Conservation (phyloP, 2,329 filamentous ascomycete species). For the Fusarium nodosum region DNA sequence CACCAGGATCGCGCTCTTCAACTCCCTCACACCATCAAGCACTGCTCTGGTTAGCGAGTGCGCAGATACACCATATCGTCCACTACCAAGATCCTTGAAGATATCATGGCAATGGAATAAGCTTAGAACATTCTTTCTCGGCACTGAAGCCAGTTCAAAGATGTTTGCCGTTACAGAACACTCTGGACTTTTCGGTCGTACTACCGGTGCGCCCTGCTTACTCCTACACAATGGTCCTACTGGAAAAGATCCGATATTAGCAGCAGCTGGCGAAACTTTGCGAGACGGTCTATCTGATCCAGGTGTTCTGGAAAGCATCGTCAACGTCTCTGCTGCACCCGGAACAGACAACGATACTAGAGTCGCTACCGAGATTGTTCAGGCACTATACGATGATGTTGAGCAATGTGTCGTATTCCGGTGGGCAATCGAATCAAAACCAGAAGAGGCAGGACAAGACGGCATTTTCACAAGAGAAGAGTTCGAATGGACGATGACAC, state of each 20-base stretch:
- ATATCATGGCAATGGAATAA: conserved; percentile 44
- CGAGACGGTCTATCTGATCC: conserved; percentile 28
- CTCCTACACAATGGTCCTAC: conserved; percentile 38
- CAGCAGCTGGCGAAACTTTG: conserved; percentile 35
- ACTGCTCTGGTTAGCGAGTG: conserved; percentile 42
- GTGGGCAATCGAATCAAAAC: conserved; percentile 38
- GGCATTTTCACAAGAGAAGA: conserved; percentile 31
- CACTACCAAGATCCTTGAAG: conserved; percentile 29
- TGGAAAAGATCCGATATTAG: conserved; percentile 35
- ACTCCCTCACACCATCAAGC: conserved; percentile 36
- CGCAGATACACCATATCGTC: conserved; percentile 29
- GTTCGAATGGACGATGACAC: conserved; percentile 40
- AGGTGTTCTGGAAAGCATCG: conserved; percentile 31
- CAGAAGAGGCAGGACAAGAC: conserved; percentile 18
- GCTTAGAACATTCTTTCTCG: conserved; percentile 37
- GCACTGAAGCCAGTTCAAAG: conserved; percentile 32
- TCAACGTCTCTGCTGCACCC: conserved; percentile 36
- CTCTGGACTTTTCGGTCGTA: conserved; percentile 33
- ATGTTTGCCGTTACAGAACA: conserved; percentile 42
- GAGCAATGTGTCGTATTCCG: conserved; percentile 35
- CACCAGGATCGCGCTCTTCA: conserved; percentile 36
- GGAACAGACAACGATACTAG: conserved; percentile 26
- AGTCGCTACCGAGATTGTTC: conserved; percentile 36
- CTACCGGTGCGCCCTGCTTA: conserved; percentile 30
- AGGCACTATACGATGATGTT: conserved; percentile 29